These are phyloP conservation scores for Stachybotrys chlorohalonatus DNA, from an alignment of 2,329 filamentous ascomycete genomes.

Conservation along the genomic window DNA sequence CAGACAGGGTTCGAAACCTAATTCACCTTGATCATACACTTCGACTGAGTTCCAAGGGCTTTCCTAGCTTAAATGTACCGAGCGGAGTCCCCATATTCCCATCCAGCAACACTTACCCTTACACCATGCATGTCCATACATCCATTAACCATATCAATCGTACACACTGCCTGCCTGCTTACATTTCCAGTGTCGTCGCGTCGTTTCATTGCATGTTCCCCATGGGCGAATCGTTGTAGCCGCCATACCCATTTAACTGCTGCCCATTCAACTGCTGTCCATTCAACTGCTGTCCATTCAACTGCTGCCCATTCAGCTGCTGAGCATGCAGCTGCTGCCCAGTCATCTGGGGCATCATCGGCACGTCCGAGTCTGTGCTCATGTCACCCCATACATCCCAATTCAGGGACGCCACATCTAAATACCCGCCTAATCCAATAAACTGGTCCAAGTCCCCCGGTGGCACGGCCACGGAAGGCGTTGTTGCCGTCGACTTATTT, in stretches of 20 bases:
- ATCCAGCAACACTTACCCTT: too few species aligned
- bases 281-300: conserved; percentile 5
- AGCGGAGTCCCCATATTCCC: too few species aligned
- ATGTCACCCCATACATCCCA: conserved; percentile 35
- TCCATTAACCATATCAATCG: too few species aligned
- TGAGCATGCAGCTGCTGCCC: background rate
- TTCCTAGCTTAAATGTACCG: too few species aligned
- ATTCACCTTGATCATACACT: too few species aligned
- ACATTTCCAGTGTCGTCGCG: too few species aligned
- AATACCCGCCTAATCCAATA: conserved; percentile 24
- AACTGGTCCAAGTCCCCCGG: conserved; percentile 31
- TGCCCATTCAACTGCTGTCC: too few species aligned
- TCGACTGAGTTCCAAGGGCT: too few species aligned
- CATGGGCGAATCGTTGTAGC: background rate
- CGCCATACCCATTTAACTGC: conserved; percentile 2
- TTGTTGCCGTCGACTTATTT: conserved; percentile 15
- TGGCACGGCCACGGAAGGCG: conserved; percentile 16
- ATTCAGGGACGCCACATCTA: conserved; percentile 33
- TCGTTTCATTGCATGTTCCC: background rate
- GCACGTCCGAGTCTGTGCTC: conserved; percentile 16
- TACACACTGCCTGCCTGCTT: too few species aligned
- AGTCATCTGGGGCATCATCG: conserved; percentile 14
- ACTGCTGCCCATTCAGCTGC: conserved; percentile 1
- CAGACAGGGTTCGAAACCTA: too few species aligned
- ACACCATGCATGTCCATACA: too few species aligned